These are phyloP conservation scores for Trichoderma lentiforme DNA, from an alignment of 2,329 filamentous ascomycete genomes.

Conservation along the genomic window DNA sequence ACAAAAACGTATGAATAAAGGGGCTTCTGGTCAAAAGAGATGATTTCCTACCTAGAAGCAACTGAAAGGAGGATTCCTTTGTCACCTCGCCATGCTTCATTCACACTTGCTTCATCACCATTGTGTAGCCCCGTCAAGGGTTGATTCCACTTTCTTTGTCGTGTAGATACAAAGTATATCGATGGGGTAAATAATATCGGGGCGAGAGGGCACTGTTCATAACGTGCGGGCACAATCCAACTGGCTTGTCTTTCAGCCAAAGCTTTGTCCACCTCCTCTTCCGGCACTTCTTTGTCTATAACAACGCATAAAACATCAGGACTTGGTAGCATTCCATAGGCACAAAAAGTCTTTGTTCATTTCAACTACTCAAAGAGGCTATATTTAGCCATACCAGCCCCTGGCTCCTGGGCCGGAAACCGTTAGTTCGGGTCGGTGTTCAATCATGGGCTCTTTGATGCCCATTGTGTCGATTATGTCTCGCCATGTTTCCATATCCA, in stretches of 20 bases:
- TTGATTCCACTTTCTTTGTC: neutral
- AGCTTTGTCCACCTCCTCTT: neutral
- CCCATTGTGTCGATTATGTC: conserved; percentile 72
- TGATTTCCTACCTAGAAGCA: neutral
- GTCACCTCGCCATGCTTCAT: neutral
- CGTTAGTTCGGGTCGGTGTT: conserved; percentile 66
- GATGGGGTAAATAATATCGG: neutral
- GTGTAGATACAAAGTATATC: neutral
- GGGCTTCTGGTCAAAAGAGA: neutral
- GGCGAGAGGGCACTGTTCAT: neutral
- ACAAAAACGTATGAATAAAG: neutral
- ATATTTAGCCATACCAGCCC: conserved; percentile 62
- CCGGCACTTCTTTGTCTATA: neutral
- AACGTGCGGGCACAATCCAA: neutral
- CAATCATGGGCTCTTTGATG: conserved; percentile 77
- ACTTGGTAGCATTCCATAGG: too few species aligned
- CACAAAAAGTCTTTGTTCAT: neutral
- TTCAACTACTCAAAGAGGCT: neutral
- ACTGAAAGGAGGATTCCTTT: neutral
- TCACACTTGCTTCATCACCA: neutral
- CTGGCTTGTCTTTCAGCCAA: neutral
- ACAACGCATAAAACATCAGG: neutral
- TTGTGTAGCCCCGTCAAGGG: neutral
- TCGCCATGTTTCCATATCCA: conserved; percentile 83
- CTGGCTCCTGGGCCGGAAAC: conserved; percentile 50